These are phyloP conservation scores for Oemleria cerasiformis DNA, from an alignment of 306 rosid genomes.

Conservation along the genomic window DNA sequence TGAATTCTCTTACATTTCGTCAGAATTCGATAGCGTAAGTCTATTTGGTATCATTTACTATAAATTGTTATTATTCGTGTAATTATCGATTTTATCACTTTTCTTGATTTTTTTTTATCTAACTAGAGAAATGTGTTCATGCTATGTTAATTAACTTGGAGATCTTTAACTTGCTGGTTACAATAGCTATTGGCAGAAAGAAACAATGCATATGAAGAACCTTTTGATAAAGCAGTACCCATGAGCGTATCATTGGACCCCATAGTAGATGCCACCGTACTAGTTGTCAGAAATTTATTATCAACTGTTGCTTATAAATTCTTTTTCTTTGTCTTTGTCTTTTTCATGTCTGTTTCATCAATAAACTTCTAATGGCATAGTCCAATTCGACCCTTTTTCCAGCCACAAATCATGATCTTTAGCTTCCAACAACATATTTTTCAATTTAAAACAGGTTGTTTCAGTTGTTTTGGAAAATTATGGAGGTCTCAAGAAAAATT, in stretches of 20 bases:
- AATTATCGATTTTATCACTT: background rate
- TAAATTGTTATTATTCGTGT: background rate
- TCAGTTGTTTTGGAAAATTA: conserved; percentile 63
- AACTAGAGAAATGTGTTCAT: background rate
- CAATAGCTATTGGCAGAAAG: background rate
- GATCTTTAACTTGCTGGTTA: background rate
- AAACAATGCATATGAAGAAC: background rate
- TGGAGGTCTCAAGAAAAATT: conserved; percentile 38
- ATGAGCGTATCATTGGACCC: conserved; percentile 2
- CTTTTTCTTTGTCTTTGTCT: background rate
- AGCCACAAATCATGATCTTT: conserved; percentile 3
- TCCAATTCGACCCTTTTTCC: conserved; percentile 3
- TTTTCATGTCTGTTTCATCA: conserved; percentile 6
- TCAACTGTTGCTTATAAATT: conserved; percentile 3
- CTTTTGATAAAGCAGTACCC: background rate
- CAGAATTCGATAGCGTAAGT: conserved; percentile 66
- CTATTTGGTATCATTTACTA: conserved; percentile 14
- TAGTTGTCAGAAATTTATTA: background rate
- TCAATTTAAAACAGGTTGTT: conserved; percentile 45
- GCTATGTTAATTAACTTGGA: background rate
- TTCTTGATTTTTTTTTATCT: conserved; percentile 1
- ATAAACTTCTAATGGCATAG: conserved; percentile 13
- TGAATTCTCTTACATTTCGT: conserved; percentile 64
- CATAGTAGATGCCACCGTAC: conserved; percentile 8
- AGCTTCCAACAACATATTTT: conserved; percentile 29